A percentile compares a stretch with the other conserved stretches of the same genome.
Evolutionary conservation across 2,329 filamentous ascomycete species (phyloP).

Genomic region (Colletotrichum aenigma): DNA sequence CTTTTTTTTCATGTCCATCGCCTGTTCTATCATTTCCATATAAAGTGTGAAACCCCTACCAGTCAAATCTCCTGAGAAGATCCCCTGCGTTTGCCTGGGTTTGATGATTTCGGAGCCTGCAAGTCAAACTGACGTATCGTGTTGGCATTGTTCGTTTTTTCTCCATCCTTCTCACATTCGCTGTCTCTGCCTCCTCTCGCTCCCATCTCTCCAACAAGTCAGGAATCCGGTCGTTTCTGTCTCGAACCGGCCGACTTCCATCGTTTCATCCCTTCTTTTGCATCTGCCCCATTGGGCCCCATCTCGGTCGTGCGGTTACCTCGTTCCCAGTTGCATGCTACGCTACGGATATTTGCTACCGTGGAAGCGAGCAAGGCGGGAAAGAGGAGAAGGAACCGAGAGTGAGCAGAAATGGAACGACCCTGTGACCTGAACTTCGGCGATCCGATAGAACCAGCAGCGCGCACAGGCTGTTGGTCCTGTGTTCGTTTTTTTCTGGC

Average conservation of each 20-base stretch:
- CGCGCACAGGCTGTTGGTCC: background rate
- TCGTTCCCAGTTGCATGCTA: background rate
- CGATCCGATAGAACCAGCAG: background rate
- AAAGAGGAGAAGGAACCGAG: background rate
- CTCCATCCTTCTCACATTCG: background rate
- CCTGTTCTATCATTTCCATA: background rate
- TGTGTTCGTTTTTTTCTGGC: background rate
- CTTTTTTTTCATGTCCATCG: background rate
- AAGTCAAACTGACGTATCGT: background rate
- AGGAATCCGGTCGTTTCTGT: background rate
- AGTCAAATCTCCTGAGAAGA: background rate
- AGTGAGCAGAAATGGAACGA: background rate
- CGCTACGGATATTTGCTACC: background rate
- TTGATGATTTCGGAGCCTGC: background rate
- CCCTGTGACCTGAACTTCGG: background rate
- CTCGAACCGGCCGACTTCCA: background rate
- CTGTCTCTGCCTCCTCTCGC: background rate
- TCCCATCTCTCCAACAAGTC: background rate
- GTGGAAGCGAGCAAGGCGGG: background rate
- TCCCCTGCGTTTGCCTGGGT: background rate
- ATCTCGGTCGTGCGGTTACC: background rate
- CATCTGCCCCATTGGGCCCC: background rate
- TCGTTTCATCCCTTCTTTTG: constrained; percentile 13
- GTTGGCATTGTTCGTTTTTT: background rate
- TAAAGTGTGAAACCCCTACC: background rate